Evolutionary conservation across 371 early-diverging fungal species (phyloP).

Genomic region (Cokeromyces recurvatus): DNA sequence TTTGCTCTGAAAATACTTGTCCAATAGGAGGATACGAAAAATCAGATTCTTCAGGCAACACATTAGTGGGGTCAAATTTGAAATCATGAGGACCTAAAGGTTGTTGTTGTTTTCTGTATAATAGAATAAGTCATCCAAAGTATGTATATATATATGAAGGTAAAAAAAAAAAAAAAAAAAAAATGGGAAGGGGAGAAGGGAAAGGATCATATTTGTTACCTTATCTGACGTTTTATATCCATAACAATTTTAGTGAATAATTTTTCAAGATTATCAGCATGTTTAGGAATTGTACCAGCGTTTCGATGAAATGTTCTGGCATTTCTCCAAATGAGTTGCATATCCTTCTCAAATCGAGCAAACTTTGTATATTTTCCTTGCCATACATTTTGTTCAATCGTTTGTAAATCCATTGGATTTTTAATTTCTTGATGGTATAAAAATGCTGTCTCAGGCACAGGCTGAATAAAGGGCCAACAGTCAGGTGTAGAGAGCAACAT

Average conservation of each 20-base stretch:
- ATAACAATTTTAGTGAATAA: conserved; percentile 34
- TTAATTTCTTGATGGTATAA: conserved; percentile 36
- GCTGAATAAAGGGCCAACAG: conserved; percentile 45
- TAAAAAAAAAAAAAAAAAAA: background rate
- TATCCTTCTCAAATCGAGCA: conserved; percentile 40
- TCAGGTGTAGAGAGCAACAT: conserved; percentile 40
- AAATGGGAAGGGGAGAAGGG: too few relatives aligned
- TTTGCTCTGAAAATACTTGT: conserved; percentile 23
- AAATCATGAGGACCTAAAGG: conserved; percentile 19
- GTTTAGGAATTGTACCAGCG: conserved; percentile 33
- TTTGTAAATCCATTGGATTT: conserved; percentile 39
- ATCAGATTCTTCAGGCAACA: conserved; percentile 26
- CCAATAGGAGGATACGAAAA: conserved; percentile 27
- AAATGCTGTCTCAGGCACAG: conserved; percentile 32
- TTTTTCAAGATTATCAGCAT: conserved; percentile 31
- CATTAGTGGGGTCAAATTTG: conserved; percentile 22
- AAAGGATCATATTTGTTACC: conserved; percentile 9
- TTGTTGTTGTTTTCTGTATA: conserved; percentile 14
- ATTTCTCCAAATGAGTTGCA: conserved; percentile 41
- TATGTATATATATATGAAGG: background rate
- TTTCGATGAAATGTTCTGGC: conserved; percentile 36
- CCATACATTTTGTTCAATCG: conserved; percentile 42
- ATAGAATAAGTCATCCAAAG: too few relatives aligned
- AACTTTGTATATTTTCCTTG: conserved; percentile 36
- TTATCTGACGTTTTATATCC: conserved; percentile 28